Conservation (phyloP, 176 grass and related monocot species). For the Phoenix roebelenii region DNA sequence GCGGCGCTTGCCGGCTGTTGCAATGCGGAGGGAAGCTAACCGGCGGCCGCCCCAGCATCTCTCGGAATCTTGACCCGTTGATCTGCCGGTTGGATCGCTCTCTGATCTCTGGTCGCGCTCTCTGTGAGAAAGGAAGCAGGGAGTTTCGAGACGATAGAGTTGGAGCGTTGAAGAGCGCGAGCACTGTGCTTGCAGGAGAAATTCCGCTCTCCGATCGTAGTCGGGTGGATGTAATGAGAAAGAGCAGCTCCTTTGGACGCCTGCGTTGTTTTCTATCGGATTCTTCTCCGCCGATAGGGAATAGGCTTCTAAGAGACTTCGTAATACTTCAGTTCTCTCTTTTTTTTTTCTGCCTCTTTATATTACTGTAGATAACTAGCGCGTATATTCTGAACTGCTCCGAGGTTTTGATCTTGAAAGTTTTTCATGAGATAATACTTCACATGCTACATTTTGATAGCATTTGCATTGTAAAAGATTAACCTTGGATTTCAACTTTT, state of each 20-base stretch:
- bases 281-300: constrained; percentile 15
- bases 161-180: constrained; percentile 3
- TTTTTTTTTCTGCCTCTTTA: background rate
- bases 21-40: background rate
- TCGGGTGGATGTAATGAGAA: background rate
- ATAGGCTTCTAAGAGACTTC: constrained; percentile 22
- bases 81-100: constrained; percentile 17
- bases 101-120: constrained; percentile 8
- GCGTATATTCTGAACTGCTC: too few species aligned
- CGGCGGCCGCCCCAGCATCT: background rate
- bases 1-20: constrained; percentile 20
- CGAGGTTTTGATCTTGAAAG: too few species aligned
- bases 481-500: too few species aligned
- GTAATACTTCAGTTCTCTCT: constrained; percentile 10
- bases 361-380: background rate
- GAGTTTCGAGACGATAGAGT: constrained; percentile 13
- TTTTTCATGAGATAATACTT: too few species aligned
- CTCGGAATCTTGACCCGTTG: too few species aligned
- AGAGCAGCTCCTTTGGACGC: constrained; percentile 8
- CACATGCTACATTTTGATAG: too few species aligned
- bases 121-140: constrained; percentile 13
- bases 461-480: too few species aligned
- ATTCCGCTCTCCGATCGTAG: background rate
- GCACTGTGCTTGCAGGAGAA: background rate
- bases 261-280: constrained; percentile 21